Conservation (phyloP, 495 filamentous ascomycete species). For the Staphylotrichum longicolle region DNA sequence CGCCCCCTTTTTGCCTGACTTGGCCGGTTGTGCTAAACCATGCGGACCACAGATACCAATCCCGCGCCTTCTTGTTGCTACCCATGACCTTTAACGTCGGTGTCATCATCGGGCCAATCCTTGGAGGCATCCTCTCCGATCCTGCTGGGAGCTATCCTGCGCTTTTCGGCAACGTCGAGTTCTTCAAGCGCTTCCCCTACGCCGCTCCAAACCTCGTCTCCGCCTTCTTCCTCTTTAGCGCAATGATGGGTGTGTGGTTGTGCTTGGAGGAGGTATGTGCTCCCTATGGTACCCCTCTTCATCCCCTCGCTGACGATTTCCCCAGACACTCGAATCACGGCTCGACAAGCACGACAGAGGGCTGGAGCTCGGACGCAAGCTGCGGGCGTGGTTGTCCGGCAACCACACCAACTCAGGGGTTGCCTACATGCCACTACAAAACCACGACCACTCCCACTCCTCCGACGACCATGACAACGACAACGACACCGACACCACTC, state of each 20-base stretch:
- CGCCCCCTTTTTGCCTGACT: neutral
- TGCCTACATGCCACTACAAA: slow-evolving; percentile 24
- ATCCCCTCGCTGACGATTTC: slow-evolving; percentile 9
- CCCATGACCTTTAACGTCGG: slow-evolving; percentile 80
- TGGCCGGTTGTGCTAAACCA: slow-evolving; percentile 17
- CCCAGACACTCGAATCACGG: slow-evolving; percentile 52
- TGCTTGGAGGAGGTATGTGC: slow-evolving; percentile 65
- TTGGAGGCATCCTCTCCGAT: slow-evolving; percentile 73
- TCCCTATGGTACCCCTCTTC: neutral
- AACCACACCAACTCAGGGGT: neutral
- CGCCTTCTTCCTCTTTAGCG: slow-evolving; percentile 60
- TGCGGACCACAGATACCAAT: slow-evolving; percentile 48
- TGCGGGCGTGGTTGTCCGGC: slow-evolving; percentile 26
- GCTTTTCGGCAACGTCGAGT: slow-evolving; percentile 65
- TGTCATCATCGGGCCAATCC: slow-evolving; percentile 69
- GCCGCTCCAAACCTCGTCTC: slow-evolving; percentile 73
- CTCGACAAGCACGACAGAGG: slow-evolving; percentile 52
- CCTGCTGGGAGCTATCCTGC: slow-evolving; percentile 66
- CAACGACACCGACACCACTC: too few relatives aligned
- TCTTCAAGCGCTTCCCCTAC: slow-evolving; percentile 69
- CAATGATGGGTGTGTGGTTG: slow-evolving; percentile 57
- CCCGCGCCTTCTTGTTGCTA: slow-evolving; percentile 64
- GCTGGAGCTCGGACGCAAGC: slow-evolving; percentile 36
- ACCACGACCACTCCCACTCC: slow-evolving; percentile 11
- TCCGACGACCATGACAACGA: too few relatives aligned